phyloP scores from a whole-genome alignment of 257 asterid species.

The Ocimum tenuiflorum region DNA sequence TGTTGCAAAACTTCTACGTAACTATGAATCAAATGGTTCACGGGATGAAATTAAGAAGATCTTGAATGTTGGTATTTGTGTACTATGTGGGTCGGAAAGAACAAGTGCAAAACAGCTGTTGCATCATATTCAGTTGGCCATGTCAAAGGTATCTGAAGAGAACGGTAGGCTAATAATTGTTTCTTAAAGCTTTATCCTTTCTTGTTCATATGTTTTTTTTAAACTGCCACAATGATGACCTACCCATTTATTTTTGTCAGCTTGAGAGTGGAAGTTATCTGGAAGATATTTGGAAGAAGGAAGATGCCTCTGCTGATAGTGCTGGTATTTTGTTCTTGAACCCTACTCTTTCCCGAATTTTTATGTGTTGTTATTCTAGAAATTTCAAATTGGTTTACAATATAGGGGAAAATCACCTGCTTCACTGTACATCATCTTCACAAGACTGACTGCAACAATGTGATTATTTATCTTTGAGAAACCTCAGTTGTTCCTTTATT shows the following conservation, averaged over 20 bases:
- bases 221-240: constrained; percentile 9
- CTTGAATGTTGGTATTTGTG: constrained; percentile 40
- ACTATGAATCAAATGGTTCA: constrained; percentile 43
- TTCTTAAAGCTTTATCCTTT: constrained; percentile 12
- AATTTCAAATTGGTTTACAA: background rate
- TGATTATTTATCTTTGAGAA: background rate
- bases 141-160: constrained; percentile 53
- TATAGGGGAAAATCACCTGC: background rate
- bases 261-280: constrained; percentile 44
- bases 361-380: background rate
- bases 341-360: background rate
- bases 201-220: constrained; percentile 13
- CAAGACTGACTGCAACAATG: too few relatives aligned
- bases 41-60: constrained; percentile 43
- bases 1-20: constrained; percentile 40
- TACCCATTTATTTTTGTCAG: constrained; percentile 37
- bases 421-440: background rate
- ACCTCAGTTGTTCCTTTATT: background rate
- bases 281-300: constrained; percentile 47
- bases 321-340: constrained; percentile 28
- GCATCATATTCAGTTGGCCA: constrained; percentile 40
- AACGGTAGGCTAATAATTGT: constrained; percentile 27
- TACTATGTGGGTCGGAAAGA: constrained; percentile 50
- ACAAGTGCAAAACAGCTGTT: constrained; percentile 43
- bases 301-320: constrained; percentile 20